A percentile compares a stretch with the other conserved stretches of the same genome.
These are phyloP conservation scores for Zygosaccharomyces bisporus DNA, from an alignment of 805 yeast species.

Conservation along the genomic window DNA sequence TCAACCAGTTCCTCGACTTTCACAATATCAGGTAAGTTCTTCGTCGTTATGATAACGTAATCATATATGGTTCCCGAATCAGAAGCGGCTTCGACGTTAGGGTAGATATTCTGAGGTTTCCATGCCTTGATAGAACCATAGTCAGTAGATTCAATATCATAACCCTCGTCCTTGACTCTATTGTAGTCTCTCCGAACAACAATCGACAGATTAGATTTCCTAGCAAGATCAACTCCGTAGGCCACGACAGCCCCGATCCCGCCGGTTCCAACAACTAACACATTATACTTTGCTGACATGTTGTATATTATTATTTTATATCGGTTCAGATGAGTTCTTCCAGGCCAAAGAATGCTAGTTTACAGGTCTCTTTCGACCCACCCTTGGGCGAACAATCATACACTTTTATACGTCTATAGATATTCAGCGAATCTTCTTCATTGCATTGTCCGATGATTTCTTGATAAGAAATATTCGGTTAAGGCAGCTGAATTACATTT, in stretches of 20 bases:
- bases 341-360: too few species aligned
- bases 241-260: not conserved
- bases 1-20: constrained; percentile 48
- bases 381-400: too few species aligned
- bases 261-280: constrained; percentile 3
- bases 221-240: not conserved
- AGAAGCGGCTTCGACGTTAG: constrained; percentile 42
- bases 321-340: too few species aligned
- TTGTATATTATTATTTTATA: too few species aligned
- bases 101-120: constrained; percentile 45
- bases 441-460: too few species aligned
- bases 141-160: constrained; percentile 51
- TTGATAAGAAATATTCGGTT: too few species aligned
- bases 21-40: constrained; percentile 60
- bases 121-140: constrained; percentile 51
- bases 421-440: too few species aligned
- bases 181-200: not conserved
- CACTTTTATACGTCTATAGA: too few species aligned
- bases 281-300: constrained; percentile 3
- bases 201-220: not conserved
- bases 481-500: too few species aligned
- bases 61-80: constrained; percentile 41
- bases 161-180: constrained; percentile 39
- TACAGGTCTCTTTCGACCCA: too few species aligned
- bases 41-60: constrained; percentile 57